Conservation (phyloP, 805 yeast species). For the Lachancea cidri region DNA sequence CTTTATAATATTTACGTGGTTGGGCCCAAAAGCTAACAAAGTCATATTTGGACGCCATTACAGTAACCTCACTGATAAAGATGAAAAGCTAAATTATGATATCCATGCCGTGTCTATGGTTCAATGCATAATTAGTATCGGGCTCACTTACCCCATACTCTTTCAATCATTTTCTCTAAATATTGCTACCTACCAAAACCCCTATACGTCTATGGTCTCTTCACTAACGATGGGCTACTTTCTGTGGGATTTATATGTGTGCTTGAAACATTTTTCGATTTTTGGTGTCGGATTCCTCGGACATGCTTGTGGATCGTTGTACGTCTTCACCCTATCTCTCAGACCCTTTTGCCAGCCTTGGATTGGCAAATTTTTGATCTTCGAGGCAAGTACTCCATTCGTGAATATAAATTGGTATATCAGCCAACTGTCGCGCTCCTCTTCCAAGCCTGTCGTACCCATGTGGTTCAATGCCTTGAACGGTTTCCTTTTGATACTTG, state of each 20-base stretch:
- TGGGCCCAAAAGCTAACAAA: conserved; percentile 49
- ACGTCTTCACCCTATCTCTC: conserved; percentile 60
- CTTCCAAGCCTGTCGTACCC: conserved; percentile 40
- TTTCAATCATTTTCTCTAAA: conserved; percentile 46
- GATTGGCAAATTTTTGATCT: conserved; percentile 76
- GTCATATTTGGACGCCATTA: conserved; percentile 50
- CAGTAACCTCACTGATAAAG: conserved; percentile 38
- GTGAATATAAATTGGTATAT: conserved; percentile 93
- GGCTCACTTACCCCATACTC: conserved; percentile 55
- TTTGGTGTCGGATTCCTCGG: conserved; percentile 80
- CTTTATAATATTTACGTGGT: conserved; percentile 37
- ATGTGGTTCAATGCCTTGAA: conserved; percentile 52
- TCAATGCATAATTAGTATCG: conserved; percentile 66
- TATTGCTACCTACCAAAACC: conserved; percentile 62
- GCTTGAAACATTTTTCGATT: conserved; percentile 53
- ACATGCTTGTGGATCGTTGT: conserved; percentile 79
- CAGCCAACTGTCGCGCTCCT: conserved; percentile 64
- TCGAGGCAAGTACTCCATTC: conserved; percentile 90
- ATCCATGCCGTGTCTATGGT: conserved; percentile 86
- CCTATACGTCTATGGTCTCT: conserved; percentile 69
- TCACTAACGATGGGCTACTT: conserved; percentile 82
- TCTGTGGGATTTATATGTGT: conserved; percentile 79
- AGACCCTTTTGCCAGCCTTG: conserved; percentile 75
- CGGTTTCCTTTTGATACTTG: conserved; percentile 61
- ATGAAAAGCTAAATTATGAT: conserved; percentile 69